Evolutionary conservation across 768 basidiomycete genomes (phyloP), one percentile per base, ranked within the genome.

Genomic region (Rhodotorula diobovata): DNA sequence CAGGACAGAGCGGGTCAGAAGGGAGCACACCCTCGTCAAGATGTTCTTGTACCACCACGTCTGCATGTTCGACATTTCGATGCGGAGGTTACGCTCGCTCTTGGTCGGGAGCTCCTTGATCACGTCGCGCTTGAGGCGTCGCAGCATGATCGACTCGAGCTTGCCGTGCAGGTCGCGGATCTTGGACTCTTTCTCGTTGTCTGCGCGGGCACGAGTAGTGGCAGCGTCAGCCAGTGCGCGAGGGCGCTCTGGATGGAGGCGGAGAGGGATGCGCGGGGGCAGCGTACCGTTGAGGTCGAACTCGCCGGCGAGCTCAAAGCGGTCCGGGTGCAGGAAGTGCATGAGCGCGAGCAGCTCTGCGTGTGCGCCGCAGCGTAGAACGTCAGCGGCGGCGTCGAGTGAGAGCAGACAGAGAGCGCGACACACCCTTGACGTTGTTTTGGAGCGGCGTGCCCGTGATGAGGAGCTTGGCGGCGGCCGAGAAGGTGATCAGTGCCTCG

Each of bases 251-350:
- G 43, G 8, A 14, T 18, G 30, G 34, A 9, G 12, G 25, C 16
- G 48, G n/a, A 1, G 12, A 1, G 18, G 8, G 18, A 34, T n/a
- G n/a, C n/a, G n/a, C n/a, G n/a, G 25, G 30, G 21, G 50, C 48
- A 7, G 53, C 72, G n/a, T 9, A 76, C 75, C 95, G 76, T 85
- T 89, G 62, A 99, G 84, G 81, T 98, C 96, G 75, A 98, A 98
- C 79, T 98, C 94, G 81, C 91, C 93, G 20, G 90, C 89, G 39
- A 99, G 84, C 45, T 90, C 88, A 81, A 97, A 99, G 83, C 91
- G 92, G 78, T 98, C 94, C 15, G 96, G 96, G 91, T 96, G 96
- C 75, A 98, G 84, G 85, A 99, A 99, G 80, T 98, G 96, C 95
- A 98, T 98, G 80, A 98, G 82, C 16, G 96, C 92, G 53, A 98